Base-by-base conservation (phyloP, 2,329 filamentous ascomycete species). In the Diaporthe vaccinii region DNA sequence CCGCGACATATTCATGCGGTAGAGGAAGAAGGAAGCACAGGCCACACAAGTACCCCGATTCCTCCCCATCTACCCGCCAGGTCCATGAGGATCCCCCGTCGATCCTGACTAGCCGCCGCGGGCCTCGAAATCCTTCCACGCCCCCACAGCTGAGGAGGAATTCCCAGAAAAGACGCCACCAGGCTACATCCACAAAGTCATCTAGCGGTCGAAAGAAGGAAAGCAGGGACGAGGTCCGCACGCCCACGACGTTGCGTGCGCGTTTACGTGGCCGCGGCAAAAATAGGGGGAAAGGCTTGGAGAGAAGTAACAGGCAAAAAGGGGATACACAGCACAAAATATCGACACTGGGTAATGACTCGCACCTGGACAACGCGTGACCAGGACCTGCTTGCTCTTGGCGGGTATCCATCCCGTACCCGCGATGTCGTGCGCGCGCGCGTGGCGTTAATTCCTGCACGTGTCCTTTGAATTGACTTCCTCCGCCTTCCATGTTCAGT, bases 371-470 rank as follows among this genome's bases (percentile, higher is more conserved):
- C 31, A 28, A 53, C 22, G 46, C 31, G 46, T 68, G 65, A 68
- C 65, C 34, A 51, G 46, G 62, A 49, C 62, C 46, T 68, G 44
- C 46, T 53, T 39, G 46, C 20, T 28, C 14, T 53, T 46, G 22
- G 20, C 7, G 44, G n/a, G 8, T 22, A 62, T n/a, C 58, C 31
- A 36, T 53, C 12, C 61, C 62, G 14, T 22, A 22, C 31, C 65
- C 65, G 15, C 34, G 22, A 41, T 68, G 65, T 68, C 46, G 46
- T 68, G 65, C 46, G 65, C 31, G 58, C 25, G 59, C 59, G 65
- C 34, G 2, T 53, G 46, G 36, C 65, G 22, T 34, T n/a, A 25
- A 34, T 15, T 20, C 22, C 31, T 39, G 46, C 46, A 68, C 46
- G 44, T 68, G 65, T 68, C 65, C 53, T 53, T 68, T 22, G 62